phyloP scores from a whole-genome alignment of 1,284 basidiomycete genomes.

The Ceratobasidium sp. region DNA sequence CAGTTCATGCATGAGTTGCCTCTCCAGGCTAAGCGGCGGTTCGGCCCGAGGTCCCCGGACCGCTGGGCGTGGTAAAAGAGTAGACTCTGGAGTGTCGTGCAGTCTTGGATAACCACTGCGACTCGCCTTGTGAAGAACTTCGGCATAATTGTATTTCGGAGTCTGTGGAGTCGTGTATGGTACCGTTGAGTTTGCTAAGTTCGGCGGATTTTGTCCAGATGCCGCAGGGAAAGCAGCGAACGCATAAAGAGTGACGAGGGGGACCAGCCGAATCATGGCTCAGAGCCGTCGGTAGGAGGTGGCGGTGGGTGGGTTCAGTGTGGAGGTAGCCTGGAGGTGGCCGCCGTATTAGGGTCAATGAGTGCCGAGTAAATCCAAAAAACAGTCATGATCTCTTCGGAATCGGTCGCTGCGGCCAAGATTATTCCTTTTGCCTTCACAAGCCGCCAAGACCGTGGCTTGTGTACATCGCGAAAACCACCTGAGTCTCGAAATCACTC shows the following conservation, averaged over 20 bases:
- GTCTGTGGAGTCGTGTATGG: constrained; percentile 41
- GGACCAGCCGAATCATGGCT: neutral
- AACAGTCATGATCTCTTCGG: neutral
- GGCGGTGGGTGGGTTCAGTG: neutral
- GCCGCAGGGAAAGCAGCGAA: neutral
- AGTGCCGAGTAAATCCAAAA: neutral
- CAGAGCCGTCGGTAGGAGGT: too few relatives aligned
- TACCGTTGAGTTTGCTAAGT: constrained; percentile 47
- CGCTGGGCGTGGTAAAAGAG: constrained; percentile 48
- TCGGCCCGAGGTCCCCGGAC: constrained; percentile 47
- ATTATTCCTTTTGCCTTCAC: neutral
- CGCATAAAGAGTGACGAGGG: neutral
- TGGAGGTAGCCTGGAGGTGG: neutral
- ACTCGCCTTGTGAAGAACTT: constrained; percentile 47
- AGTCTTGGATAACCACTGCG: neutral
- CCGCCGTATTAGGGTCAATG: neutral
- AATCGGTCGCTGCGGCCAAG: constrained; percentile 1
- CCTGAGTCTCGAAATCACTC: too few relatives aligned
- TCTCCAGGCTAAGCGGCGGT: constrained; percentile 47
- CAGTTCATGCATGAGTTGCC: constrained; percentile 47
- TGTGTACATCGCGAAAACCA: too few relatives aligned
- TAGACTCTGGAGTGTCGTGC: constrained; percentile 17
- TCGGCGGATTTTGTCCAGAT: constrained; percentile 41
- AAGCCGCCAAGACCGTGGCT: too few relatives aligned
- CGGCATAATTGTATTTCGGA: constrained; percentile 49